A percentile compares a stretch with the other conserved stretches of the same genome.
Conservation (phyloP, 2,329 filamentous ascomycete species). For the Ophiocordyceps unilateralis region DNA sequence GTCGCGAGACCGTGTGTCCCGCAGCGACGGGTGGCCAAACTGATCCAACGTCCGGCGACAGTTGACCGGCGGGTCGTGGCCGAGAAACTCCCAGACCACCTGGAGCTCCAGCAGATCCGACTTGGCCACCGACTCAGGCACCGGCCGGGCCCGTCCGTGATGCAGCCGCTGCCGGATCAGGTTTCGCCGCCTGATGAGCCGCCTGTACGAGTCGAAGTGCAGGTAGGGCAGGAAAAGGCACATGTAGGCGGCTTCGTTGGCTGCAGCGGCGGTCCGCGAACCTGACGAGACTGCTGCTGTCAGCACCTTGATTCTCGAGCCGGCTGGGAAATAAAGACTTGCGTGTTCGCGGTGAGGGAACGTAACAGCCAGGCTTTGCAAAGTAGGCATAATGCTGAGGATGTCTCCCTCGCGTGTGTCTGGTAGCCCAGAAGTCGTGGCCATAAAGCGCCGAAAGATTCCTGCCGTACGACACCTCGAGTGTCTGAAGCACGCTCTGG, state of each 20-base stretch:
- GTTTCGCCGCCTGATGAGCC: slow-evolving; percentile 36
- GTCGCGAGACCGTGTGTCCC: slow-evolving; percentile 42
- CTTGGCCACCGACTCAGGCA: slow-evolving; percentile 34
- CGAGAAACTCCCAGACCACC: slow-evolving; percentile 46
- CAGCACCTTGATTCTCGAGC: neutral
- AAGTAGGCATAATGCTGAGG: slow-evolving; percentile 31
- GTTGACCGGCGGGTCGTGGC: slow-evolving; percentile 43
- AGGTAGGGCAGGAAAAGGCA: slow-evolving; percentile 41
- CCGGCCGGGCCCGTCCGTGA: slow-evolving; percentile 37
- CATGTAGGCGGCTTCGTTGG: slow-evolving; percentile 18
- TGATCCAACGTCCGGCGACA: slow-evolving; percentile 45
- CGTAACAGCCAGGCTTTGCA: slow-evolving; percentile 30
- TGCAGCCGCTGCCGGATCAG: slow-evolving; percentile 32
- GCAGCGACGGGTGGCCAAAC: slow-evolving; percentile 43
- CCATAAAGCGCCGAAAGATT: slow-evolving; percentile 23
- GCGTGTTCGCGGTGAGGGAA: slow-evolving; percentile 21
- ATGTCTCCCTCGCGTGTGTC: slow-evolving; percentile 29
- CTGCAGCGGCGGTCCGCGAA: slow-evolving; percentile 11
- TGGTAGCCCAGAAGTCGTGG: slow-evolving; percentile 29
- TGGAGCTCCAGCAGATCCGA: slow-evolving; percentile 38
- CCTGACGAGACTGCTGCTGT: slow-evolving; percentile 18
- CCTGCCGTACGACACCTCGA: slow-evolving; percentile 19
- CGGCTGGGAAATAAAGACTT: slow-evolving; percentile 3
- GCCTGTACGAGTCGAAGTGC: slow-evolving; percentile 46
- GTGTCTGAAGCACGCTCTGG: slow-evolving; percentile 25